Base-by-base conservation (phyloP, 1,284 basidiomycete species). In the Trametes pubescens region DNA sequence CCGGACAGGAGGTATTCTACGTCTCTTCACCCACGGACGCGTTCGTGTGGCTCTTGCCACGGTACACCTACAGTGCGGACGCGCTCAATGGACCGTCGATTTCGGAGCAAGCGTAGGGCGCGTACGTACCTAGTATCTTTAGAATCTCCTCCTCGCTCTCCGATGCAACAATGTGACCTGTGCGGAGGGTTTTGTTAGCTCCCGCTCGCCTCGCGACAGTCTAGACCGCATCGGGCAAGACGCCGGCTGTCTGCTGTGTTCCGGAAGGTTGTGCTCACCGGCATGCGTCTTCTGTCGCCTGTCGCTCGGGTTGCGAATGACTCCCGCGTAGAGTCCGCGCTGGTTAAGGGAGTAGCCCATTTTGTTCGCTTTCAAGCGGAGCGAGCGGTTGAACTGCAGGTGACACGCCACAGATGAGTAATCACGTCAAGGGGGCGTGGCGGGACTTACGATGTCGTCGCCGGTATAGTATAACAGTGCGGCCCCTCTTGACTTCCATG, bases 391-490 rank as follows among this genome's bases (percentile, higher is more conserved):
- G 78, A 97, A 97, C 93, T 95, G 72, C 14, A 54, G 46, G 9
- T 11, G 26, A 43, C 6, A 35, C 43, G 59, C 62, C 55, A 29
- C 13, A 29, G 29, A 55, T 34, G 32, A 32, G 7, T 21, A 7
- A 37, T 57, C 10, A 38, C 22, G 18, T 13, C 13, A 32, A 44
- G 10, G 37, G 24, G 24, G 26, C 14, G 59, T 35, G 53, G 22
- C 32, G 60, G 29, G 29, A 77, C 87, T 71, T 72, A 93, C 93
- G 57, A 95, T 91, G 74, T 93, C 92, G 71, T 94, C 93, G 2
- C 93, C 92, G 37, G 94, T 96, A 73, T 95, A 97, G 78, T 97
- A 97, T 24, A 98, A 80, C 61, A 96, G 76, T 0, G 95, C 94
- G 0, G 91, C 94, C 0, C 95, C 95, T 72, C 90, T 85, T 51